Conservation (phyloP, 176 grass and related monocot species). For the Guadua angustifolia region DNA sequence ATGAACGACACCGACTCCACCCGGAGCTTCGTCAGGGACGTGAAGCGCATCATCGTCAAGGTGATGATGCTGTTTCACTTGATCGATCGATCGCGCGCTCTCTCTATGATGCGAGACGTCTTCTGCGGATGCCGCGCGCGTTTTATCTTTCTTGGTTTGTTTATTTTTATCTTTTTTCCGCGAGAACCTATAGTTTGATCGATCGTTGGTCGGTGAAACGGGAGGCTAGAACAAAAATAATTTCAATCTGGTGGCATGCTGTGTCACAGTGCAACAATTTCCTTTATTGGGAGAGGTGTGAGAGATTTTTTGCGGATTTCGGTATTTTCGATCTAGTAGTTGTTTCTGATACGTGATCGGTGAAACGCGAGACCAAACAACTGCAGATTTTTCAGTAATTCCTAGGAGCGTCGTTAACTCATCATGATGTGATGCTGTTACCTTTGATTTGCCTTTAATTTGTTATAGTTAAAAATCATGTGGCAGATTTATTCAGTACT, state of each 20-base stretch:
- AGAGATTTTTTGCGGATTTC: neutral
- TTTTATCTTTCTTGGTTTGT: neutral
- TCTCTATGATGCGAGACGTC: neutral
- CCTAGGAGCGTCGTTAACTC: neutral
- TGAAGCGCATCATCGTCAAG: conserved; percentile 84
- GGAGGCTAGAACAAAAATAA: neutral
- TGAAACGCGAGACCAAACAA: neutral
- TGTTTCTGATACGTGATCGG: neutral
- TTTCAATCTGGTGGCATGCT: conserved; percentile 7
- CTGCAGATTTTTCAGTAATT: neutral
- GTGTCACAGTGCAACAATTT: neutral
- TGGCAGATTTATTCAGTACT: neutral
- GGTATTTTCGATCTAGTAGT: neutral
- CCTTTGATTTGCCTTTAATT: neutral
- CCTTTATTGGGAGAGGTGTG: neutral
- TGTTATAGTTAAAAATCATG: neutral
- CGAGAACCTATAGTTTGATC: neutral
- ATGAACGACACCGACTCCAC: conserved; percentile 65
- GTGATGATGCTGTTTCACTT: conserved; percentile 19
- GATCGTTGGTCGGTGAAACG: conserved; percentile 3
- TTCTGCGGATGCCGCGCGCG: neutral
- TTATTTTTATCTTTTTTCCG: too few relatives aligned
- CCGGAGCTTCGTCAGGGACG: conserved; percentile 67
- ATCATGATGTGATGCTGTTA: neutral
- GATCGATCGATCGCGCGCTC: neutral